phyloP scores from a whole-genome alignment of 768 basidiomycete genomes.

The Russula emetica region DNA sequence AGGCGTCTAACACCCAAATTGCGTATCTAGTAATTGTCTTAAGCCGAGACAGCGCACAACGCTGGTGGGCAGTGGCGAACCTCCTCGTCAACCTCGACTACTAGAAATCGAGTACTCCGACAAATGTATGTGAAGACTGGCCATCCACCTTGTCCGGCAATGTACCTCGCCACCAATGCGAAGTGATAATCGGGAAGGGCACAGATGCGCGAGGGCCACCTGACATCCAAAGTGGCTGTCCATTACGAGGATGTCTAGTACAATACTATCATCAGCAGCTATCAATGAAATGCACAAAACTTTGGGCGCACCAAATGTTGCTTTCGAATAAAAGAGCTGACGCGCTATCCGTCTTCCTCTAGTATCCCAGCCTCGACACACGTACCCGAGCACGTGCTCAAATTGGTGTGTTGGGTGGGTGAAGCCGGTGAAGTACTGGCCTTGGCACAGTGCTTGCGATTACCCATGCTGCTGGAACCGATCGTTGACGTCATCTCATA shows the following conservation, averaged over 20 bases:
- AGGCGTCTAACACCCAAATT: not conserved
- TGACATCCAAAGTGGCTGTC: not conserved
- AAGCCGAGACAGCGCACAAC: too few relatives aligned
- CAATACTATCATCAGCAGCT: not conserved
- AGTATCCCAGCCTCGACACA: not conserved
- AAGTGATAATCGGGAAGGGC: not conserved
- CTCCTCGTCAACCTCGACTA: not conserved
- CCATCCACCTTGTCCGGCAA: not conserved
- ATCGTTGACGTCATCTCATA: constrained; percentile 12
- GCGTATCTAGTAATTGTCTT: not conserved
- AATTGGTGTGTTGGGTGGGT: not conserved
- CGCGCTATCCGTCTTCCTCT: not conserved
- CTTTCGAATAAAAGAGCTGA: not conserved
- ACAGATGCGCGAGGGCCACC: not conserved
- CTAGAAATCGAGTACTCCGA: not conserved
- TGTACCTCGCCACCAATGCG: too few relatives aligned
- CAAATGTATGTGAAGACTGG: not conserved
- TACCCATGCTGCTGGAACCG: not conserved
- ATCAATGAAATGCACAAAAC: not conserved
- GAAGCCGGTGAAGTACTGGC: not conserved
- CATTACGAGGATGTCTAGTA: not conserved
- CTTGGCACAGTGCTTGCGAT: not conserved
- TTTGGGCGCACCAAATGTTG: not conserved
- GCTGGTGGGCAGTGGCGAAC: not conserved
- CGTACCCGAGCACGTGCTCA: not conserved